Evolutionary conservation across 2,329 filamentous ascomycete species (phyloP).

Genomic region (Diaporthe aspalathi): DNA sequence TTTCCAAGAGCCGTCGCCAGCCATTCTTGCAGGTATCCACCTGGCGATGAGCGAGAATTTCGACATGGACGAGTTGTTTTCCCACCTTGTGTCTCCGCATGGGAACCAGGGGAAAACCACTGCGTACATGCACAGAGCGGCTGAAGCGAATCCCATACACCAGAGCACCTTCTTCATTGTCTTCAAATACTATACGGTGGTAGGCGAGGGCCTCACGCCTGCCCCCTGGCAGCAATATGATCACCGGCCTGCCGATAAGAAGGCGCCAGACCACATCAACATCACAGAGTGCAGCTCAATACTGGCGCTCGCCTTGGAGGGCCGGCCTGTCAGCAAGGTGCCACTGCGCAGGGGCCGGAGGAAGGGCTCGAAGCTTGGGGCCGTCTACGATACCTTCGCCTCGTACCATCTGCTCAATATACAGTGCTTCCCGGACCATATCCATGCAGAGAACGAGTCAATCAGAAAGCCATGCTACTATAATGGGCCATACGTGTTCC

Average conservation of each 20-base stretch:
- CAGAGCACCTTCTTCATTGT: slow-evolving; percentile 71
- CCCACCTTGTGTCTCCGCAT: slow-evolving; percentile 63
- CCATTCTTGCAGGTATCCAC: slow-evolving; percentile 70
- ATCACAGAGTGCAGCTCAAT: slow-evolving; percentile 70
- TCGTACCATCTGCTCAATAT: slow-evolving; percentile 71
- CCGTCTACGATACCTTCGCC: slow-evolving; percentile 68
- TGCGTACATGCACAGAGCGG: slow-evolving; percentile 64
- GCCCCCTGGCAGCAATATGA: slow-evolving; percentile 71
- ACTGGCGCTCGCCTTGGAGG: slow-evolving; percentile 67
- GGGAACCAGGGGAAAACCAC: slow-evolving; percentile 56
- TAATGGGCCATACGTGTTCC: slow-evolving; percentile 71
- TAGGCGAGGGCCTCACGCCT: slow-evolving; percentile 65
- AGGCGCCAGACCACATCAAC: slow-evolving; percentile 63
- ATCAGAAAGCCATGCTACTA: slow-evolving; percentile 63
- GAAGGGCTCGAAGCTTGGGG: slow-evolving; percentile 58
- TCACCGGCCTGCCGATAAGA: slow-evolving; percentile 53
- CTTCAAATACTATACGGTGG: slow-evolving; percentile 74
- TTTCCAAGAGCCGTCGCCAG: slow-evolving; percentile 69
- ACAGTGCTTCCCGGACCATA: slow-evolving; percentile 70
- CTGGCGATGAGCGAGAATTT: slow-evolving; percentile 67
- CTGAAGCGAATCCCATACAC: slow-evolving; percentile 55
- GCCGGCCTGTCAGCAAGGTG: slow-evolving; percentile 61
- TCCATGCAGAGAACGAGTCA: slow-evolving; percentile 66
- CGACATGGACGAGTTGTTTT: slow-evolving; percentile 71
- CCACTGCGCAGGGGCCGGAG: slow-evolving; percentile 61